Conservation (phyloP, 495 filamentous ascomycete genomes). For the Podospora appendiculata region DNA sequence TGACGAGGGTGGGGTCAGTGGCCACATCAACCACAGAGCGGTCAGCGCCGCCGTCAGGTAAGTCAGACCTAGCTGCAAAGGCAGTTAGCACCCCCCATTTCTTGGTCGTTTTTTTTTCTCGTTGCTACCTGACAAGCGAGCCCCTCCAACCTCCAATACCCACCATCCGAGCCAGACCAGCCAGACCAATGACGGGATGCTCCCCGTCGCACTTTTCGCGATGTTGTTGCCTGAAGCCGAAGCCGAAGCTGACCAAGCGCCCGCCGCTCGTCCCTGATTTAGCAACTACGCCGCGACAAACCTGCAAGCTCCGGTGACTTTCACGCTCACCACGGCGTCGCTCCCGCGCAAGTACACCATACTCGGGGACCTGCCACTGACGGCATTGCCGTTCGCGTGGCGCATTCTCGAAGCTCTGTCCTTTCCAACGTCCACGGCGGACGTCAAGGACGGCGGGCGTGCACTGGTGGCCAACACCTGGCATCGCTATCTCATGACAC, state of each 20-base stretch:
- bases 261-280: background rate
- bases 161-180: background rate
- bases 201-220: no score
- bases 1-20: slow-evolving; percentile 32
- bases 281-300: slow-evolving; percentile 26
- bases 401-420: slow-evolving; percentile 28
- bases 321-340: slow-evolving; percentile 27
- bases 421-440: slow-evolving; percentile 15
- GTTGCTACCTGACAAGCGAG: no score
- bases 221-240: no score
- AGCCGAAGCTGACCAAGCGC: slow-evolving; percentile 1
- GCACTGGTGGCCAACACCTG: slow-evolving; percentile 29
- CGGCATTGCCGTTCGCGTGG: slow-evolving; percentile 29
- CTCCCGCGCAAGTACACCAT: slow-evolving; percentile 33
- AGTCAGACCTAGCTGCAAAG: slow-evolving; percentile 3
- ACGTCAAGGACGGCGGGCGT: slow-evolving; percentile 14
- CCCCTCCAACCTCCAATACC: background rate
- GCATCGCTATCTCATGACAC: slow-evolving; percentile 26
- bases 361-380: slow-evolving; percentile 30
- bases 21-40: slow-evolving; percentile 36
- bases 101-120: no score
- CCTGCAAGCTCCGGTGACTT: slow-evolving; percentile 23
- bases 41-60: slow-evolving; percentile 36
- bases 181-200: no score
- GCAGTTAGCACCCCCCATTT: background rate